Conservation (phyloP, 257 asterid genomes). For the Anisodus acutangulus region DNA sequence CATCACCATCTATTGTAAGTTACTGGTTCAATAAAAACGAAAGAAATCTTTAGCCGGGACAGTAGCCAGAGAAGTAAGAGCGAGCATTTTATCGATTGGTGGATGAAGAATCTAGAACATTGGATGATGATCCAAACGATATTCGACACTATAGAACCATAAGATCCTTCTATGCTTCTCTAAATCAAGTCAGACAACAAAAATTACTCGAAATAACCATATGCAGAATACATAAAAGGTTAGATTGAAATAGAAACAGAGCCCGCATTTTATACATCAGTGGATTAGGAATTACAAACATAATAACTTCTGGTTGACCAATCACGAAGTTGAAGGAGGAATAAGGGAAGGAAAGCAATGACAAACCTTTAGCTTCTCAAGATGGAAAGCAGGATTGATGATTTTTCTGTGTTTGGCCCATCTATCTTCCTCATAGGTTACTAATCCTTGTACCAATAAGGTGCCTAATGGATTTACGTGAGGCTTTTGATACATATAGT, state of each 20-base stretch:
- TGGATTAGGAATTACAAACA: too few species aligned
- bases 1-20: neutral
- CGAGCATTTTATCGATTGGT: neutral
- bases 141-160: neutral
- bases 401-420: conserved; percentile 69
- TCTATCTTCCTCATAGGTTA: conserved; percentile 43
- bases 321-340: too few species aligned
- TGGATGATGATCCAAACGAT: neutral
- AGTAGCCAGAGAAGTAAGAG: neutral
- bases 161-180: neutral
- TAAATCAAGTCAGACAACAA: neutral
- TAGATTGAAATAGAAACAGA: neutral
- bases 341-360: neutral
- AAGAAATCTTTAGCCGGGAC: neutral
- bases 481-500: conserved; percentile 39
- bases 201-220: neutral
- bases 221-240: neutral
- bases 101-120: neutral
- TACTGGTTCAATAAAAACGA: neutral
- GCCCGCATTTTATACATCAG: too few species aligned
- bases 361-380: conserved; percentile 24
- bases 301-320: too few species aligned
- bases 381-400: conserved; percentile 31
- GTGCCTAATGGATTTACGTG: conserved; percentile 44
- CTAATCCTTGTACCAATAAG: conserved; percentile 48